These are phyloP conservation scores for Triticum aestivum DNA, from an alignment of 176 grass and related monocot genomes.

Conservation along the genomic window IWGSC_CS_RefSeq_v2.1 NC_057794.1:136100741-136101240, in stretches of 20 bases:
- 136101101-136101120: conserved; percentile 26
- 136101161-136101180: conserved; percentile 20
- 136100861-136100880: background rate
- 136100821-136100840: background rate
- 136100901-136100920: background rate
- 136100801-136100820: background rate
- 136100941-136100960: background rate
- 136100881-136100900: background rate
- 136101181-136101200: background rate
- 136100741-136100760: background rate
- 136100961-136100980: background rate
- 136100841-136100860: background rate
- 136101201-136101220: conserved; percentile 25
- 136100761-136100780: background rate
- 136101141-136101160: conserved; percentile 1
- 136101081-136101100: conserved; percentile 3
- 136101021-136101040: conserved; percentile 29
- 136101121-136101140: conserved; percentile 29
- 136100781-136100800: background rate
- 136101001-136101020: background rate
- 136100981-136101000: background rate
- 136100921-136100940: background rate
- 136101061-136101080: conserved; percentile 21
- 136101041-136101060: conserved; percentile 6
- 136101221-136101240: conserved; percentile 30